phyloP scores from a whole-genome alignment of 257 asterid species.

The Scutellaria baicalensis region DNA sequence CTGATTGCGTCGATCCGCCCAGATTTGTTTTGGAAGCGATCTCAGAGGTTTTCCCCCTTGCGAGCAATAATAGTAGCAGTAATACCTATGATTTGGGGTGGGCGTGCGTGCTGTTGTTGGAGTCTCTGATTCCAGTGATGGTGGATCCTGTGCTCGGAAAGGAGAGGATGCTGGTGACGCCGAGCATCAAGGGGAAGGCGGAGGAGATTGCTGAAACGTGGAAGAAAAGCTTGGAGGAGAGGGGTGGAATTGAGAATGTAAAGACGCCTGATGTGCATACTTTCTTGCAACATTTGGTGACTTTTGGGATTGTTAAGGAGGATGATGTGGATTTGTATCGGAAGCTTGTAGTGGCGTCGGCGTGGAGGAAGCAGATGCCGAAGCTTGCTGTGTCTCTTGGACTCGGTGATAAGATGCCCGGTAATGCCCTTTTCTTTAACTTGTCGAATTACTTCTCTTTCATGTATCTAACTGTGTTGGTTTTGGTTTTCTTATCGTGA shows the following conservation, averaged over 20 bases:
- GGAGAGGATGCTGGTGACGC: constrained; percentile 94
- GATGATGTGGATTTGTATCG: constrained; percentile 86
- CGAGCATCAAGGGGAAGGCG: constrained; percentile 68
- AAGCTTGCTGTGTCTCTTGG: constrained; percentile 94
- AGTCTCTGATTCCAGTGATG: constrained; percentile 90
- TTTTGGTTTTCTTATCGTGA: not conserved
- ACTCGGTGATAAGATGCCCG: constrained; percentile 88
- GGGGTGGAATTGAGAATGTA: constrained; percentile 94
- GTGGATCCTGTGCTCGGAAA: constrained; percentile 91
- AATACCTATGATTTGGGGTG: constrained; percentile 70
- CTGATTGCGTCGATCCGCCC: constrained; percentile 88
- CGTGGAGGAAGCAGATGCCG: constrained; percentile 99
- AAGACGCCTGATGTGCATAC: constrained; percentile 98
- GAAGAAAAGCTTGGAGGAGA: constrained; percentile 98
- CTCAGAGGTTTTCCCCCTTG: constrained; percentile 84
- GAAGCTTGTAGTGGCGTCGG: constrained; percentile 96
- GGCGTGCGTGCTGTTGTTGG: constrained; percentile 96
- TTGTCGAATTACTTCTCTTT: not conserved
- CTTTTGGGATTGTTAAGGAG: constrained; percentile 82
- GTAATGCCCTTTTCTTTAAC: constrained; percentile 29
- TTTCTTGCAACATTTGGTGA: constrained; percentile 95
- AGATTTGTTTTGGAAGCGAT: constrained; percentile 84
- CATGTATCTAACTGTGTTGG: not conserved
- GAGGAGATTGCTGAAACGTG: constrained; percentile 88
- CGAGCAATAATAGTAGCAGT: constrained; percentile 17